Evolutionary conservation across 2,329 filamentous ascomycete genomes (phyloP).

Genomic region (Fusarium acutatum): DNA sequence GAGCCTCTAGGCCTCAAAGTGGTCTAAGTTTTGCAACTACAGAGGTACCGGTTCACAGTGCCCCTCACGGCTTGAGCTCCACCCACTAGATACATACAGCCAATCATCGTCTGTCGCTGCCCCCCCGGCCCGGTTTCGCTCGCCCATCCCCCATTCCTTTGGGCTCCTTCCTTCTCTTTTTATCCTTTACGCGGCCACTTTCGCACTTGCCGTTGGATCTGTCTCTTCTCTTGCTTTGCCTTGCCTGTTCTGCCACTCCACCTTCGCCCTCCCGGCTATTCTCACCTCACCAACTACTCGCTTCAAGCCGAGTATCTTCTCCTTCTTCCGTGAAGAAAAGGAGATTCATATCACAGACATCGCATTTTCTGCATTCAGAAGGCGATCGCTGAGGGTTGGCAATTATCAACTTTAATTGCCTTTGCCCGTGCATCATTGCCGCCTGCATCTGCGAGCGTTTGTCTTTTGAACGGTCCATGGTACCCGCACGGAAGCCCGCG

Average conservation of each 20-base stretch:
- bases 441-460: slow-evolving; percentile 30
- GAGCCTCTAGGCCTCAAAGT: slow-evolving; percentile 3
- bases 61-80: slow-evolving; percentile 22
- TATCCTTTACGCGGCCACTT: slow-evolving; percentile 32
- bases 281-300: slow-evolving; percentile 32
- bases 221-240: slow-evolving; percentile 20
- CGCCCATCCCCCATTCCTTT: slow-evolving; percentile 30
- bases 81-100: not conserved
- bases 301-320: slow-evolving; percentile 21
- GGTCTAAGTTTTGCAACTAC: not conserved
- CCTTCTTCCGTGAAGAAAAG: slow-evolving; percentile 12
- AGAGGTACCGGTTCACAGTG: slow-evolving; percentile 42
- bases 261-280: slow-evolving; percentile 33
- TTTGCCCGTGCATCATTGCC: slow-evolving; percentile 29
- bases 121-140: slow-evolving; percentile 27
- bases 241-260: slow-evolving; percentile 34
- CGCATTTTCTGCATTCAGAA: not conserved
- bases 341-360: not conserved
- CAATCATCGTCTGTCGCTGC: slow-evolving; percentile 13
- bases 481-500: slow-evolving; percentile 39
- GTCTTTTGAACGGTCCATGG: slow-evolving; percentile 36
- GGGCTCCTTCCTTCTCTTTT: slow-evolving; percentile 33
- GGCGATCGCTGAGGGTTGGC: slow-evolving; percentile 21
- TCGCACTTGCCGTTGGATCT: slow-evolving; percentile 28
- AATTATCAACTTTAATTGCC: slow-evolving; percentile 23